Evolutionary conservation across 2,329 filamentous ascomycete species (phyloP), one percentile per base, ranked within the genome.

Genomic region (Colletotrichum salicis): DNA sequence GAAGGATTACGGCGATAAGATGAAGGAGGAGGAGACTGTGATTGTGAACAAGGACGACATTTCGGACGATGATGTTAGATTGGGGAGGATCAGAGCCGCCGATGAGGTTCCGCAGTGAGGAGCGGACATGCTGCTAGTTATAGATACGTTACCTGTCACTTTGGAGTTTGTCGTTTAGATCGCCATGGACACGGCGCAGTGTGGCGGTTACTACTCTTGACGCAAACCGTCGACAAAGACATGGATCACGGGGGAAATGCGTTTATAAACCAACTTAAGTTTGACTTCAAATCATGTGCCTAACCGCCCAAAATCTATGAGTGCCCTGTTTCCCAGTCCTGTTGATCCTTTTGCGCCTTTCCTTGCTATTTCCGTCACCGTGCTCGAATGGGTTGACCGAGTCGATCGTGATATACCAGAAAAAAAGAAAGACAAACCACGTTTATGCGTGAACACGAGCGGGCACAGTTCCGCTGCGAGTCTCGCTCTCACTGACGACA

Each of bases 1-100:
- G 93, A 83, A 86, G 24, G 91, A 94, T 72, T 98, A 98, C 82
- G 86, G 79, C 7, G 77, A 82, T 35, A 75, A 77, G 24, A 24
- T 80, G 35, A 75, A 69, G 59, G 71, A 76, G 55, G 74, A 73
- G 6, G 59, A 76, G 52, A 56, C 70, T 7, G 73, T 57, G 56
- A 69, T 77, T 13, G 59, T 80, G 35, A 75, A 74, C 48, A 71
- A 77, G 70, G 75, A 72, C 6, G 71, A 75, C 45, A 74, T 73
- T 51, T 72, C 71, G 56, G 70, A 75, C n/a, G 71, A 74, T 11
- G 73, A 73, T 31, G 58, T 72, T n/a, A 64, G 70, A 35, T 66
- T 72, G 13, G 70, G 56, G 7, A 64, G 54, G 48, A 60, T 72
- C 4, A 55, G 70, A 45, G 66, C 70, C 27, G 70, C 70, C 10